Evolutionary conservation across 768 basidiomycete species (phyloP).

Genomic region (Mrakia frigida): DNA sequence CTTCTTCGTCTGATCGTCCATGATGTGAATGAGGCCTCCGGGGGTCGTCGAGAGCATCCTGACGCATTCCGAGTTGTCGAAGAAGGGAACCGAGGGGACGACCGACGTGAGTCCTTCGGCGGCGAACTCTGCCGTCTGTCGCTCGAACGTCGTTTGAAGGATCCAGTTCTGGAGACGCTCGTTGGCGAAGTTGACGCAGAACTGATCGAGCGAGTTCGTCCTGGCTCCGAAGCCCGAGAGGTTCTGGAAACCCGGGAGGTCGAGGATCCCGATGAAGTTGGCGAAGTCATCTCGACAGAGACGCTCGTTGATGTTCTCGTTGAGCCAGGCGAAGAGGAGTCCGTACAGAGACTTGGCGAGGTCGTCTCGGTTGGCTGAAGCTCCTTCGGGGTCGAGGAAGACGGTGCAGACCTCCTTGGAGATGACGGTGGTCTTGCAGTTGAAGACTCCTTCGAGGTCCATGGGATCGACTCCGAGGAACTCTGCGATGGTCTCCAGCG

Average conservation of each 20-base stretch:
- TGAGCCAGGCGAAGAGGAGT: slow-evolving; percentile 90
- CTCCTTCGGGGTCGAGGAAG: slow-evolving; percentile 90
- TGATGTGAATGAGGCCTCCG: slow-evolving; percentile 90
- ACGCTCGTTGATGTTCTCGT: slow-evolving; percentile 91
- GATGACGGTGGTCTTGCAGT: slow-evolving; percentile 86
- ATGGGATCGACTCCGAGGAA: slow-evolving; percentile 76
- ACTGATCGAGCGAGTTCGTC: slow-evolving; percentile 89
- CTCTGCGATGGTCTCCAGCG: slow-evolving; percentile 76
- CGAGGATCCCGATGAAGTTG: slow-evolving; percentile 87
- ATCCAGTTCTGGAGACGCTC: slow-evolving; percentile 82
- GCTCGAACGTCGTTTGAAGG: slow-evolving; percentile 73
- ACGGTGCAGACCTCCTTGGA: slow-evolving; percentile 96
- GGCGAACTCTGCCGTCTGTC: slow-evolving; percentile 73
- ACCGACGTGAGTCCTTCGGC: slow-evolving; percentile 69
- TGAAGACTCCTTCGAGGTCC: slow-evolving; percentile 70
- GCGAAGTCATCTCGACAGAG: slow-evolving; percentile 78
- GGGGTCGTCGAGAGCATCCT: slow-evolving; percentile 77
- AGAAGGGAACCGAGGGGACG: slow-evolving; percentile 68
- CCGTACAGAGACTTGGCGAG: slow-evolving; percentile 90
- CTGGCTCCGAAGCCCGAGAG: slow-evolving; percentile 55
- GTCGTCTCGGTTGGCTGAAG: slow-evolving; percentile 87
- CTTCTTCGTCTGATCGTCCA: slow-evolving; percentile 90
- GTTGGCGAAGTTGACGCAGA: slow-evolving; percentile 93
- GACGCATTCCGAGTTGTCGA: slow-evolving; percentile 86
- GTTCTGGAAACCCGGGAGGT: slow-evolving; percentile 90